phyloP scores from a whole-genome alignment of 2,329 filamentous ascomycete genomes.

The Calonectria pseudoreteaudii region DNA sequence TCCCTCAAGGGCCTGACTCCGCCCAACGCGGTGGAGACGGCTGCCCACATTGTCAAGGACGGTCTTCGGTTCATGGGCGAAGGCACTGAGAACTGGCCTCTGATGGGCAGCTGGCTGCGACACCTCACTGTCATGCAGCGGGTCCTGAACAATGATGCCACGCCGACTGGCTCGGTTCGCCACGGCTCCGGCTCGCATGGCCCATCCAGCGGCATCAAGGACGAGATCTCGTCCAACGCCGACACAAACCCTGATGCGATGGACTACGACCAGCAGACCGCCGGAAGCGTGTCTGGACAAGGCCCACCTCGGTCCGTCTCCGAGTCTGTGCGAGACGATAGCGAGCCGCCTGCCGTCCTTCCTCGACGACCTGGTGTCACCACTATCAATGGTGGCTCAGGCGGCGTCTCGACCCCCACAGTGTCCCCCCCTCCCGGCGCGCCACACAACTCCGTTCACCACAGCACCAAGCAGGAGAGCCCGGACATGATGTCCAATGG shows the following conservation, averaged over 20 bases:
- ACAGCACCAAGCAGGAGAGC: conserved; percentile 53
- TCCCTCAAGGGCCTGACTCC: conserved; percentile 72
- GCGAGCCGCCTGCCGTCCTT: conserved; percentile 63
- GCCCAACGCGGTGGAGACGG: conserved; percentile 67
- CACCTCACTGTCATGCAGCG: conserved; percentile 72
- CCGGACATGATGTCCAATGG: conserved; percentile 49
- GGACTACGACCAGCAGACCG: conserved; percentile 65
- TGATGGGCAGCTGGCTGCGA: conserved; percentile 70
- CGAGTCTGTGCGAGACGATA: conserved; percentile 59
- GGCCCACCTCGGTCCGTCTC: conserved; percentile 52
- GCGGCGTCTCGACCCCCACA: conserved; percentile 59
- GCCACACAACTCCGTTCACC: conserved; percentile 39
- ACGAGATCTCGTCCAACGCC: conserved; percentile 66
- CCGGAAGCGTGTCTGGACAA: conserved; percentile 39
- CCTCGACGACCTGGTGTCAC: conserved; percentile 66
- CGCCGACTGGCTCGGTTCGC: conserved; percentile 46
- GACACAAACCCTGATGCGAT: conserved; percentile 67
- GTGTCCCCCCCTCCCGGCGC: conserved; percentile 56
- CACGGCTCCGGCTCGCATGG: conserved; percentile 49
- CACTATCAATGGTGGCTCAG: conserved; percentile 70
- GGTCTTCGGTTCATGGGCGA: conserved; percentile 70
- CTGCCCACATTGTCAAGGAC: conserved; percentile 67
- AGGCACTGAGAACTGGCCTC: conserved; percentile 69
- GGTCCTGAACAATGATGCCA: conserved; percentile 66
- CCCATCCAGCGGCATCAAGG: conserved; percentile 56